Conservation (phyloP, 2,329 filamentous ascomycete genomes). For the Fusarium decemcellulare region DNA sequence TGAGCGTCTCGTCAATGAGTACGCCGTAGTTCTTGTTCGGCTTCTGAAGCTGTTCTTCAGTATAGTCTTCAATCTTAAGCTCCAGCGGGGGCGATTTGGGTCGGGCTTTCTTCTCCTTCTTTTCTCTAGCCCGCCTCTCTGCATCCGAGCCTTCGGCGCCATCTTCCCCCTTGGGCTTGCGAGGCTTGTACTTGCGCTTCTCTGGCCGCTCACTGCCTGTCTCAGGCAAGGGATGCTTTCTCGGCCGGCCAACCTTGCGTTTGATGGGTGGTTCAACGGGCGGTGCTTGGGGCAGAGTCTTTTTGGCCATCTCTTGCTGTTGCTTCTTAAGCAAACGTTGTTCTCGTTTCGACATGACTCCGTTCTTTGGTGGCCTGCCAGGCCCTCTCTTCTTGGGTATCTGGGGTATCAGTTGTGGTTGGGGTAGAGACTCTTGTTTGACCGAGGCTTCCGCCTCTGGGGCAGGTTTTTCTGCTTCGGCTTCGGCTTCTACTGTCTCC, state of each 20-base stretch:
- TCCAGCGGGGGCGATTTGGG: constrained; percentile 73
- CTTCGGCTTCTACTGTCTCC: constrained; percentile 44
- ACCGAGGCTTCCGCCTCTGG: constrained; percentile 44
- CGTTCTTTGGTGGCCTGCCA: constrained; percentile 86
- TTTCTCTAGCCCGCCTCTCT: constrained; percentile 69
- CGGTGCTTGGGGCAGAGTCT: constrained; percentile 63
- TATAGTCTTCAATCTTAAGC: constrained; percentile 69
- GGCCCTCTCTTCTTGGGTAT: constrained; percentile 80
- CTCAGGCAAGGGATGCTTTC: constrained; percentile 74
- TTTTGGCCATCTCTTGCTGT: constrained; percentile 63
- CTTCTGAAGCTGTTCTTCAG: constrained; percentile 71
- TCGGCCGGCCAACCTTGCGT: constrained; percentile 75
- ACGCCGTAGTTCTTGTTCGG: constrained; percentile 74
- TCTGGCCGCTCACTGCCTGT: constrained; percentile 67
- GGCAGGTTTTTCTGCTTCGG: constrained; percentile 46
- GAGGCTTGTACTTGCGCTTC: constrained; percentile 77
- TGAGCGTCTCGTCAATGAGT: constrained; percentile 72
- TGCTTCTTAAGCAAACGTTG: constrained; percentile 74
- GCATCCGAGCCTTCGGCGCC: constrained; percentile 69
- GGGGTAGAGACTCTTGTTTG: constrained; percentile 48
- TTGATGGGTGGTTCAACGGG: constrained; percentile 68
- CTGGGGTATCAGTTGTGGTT: constrained; percentile 56
- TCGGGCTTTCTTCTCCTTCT: constrained; percentile 71
- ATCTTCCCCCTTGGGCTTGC: constrained; percentile 68
- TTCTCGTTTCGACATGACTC: constrained; percentile 86